Base-by-base conservation (phyloP, 768 basidiomycete genomes). In the Ramaria sp. region DNA sequence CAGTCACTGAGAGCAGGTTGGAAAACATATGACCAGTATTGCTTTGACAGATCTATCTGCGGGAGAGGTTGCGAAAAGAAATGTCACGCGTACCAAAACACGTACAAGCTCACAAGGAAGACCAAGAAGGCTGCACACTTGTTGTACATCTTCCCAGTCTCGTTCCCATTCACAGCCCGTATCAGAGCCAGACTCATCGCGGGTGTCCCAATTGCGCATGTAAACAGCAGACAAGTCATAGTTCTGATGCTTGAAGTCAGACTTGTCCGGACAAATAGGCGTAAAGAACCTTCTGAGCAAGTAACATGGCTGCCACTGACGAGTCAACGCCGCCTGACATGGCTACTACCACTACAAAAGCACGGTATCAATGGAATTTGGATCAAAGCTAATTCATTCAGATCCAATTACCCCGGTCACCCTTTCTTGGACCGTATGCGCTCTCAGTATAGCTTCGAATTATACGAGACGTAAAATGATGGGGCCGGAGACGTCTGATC, bases 261-360 rank as follows among this genome's bases (percentile, higher is more conserved):
- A 39, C 13, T 39, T 41, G 13, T 36, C 20, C 36, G 42, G 18
- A 43, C 18, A 24, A 34, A 20, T 4, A 54, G 28, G 2, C 9
- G 41, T 27, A 48, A 32, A 36, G n/a, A 16, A 86, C 89, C 64
- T 84, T 68, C 42, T 83, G 76, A 13, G 83, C 73, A 20, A 96
- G 70, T 8, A 96, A 68, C 56, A 76, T 73, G n/a, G 93, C 88
- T 1, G 88, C 72, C 10, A 95, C 90, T 1, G 89, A 91, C 4
- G 92, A 95, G 65, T 98, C 94, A 12, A 97, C 93, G 3, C 94
- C 94, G 25, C 94, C 94, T 0, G 90, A 94, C 88, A 96, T 93
- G 20, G 88, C 91, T 7, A 95, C 79, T 5, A 88, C 79, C 45
- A 98, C 93, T 93, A n/a, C 20, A 47, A 47, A 36, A 50, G 20